phyloP scores from a whole-genome alignment of 306 rosid genomes.

The Comarum palustre region DNA sequence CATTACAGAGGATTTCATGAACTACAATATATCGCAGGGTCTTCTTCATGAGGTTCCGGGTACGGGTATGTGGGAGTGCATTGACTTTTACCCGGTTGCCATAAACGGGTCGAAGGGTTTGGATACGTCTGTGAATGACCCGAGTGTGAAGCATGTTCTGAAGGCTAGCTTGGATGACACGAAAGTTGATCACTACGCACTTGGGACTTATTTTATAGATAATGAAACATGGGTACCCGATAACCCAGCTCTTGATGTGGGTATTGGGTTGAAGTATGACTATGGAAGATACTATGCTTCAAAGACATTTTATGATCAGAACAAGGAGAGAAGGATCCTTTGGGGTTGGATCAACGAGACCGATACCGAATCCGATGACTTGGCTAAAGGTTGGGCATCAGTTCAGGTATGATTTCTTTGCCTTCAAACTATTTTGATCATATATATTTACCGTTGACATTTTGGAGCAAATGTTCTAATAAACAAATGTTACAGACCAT shows the following conservation, averaged over 20 bases:
- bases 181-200: conserved; percentile 53
- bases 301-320: conserved; percentile 70
- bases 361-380: conserved; percentile 51
- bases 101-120: conserved; percentile 50
- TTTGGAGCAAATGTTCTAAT: background rate
- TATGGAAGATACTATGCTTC: conserved; percentile 88
- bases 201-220: conserved; percentile 53
- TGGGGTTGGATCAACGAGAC: conserved; percentile 88
- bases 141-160: conserved; percentile 58
- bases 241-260: conserved; percentile 74
- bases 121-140: conserved; percentile 55
- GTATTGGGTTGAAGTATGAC: conserved; percentile 65
- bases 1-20: conserved; percentile 45
- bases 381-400: conserved; percentile 80
- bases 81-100: conserved; percentile 71
- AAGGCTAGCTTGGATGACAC: conserved; percentile 80
- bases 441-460: background rate
- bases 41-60: conserved; percentile 60
- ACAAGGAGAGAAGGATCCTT: conserved; percentile 53
- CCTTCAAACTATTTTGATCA: background rate
- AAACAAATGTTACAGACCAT: conserved; percentile 42
- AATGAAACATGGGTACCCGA: conserved; percentile 88
- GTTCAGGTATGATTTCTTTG: conserved; percentile 45
- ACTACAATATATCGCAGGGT: conserved; percentile 31
- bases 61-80: conserved; percentile 97